A percentile compares a stretch with the other conserved stretches of the same genome.
Conservation (phyloP, 1,284 basidiomycete species). For the Fomitopsis palustris region DNA sequence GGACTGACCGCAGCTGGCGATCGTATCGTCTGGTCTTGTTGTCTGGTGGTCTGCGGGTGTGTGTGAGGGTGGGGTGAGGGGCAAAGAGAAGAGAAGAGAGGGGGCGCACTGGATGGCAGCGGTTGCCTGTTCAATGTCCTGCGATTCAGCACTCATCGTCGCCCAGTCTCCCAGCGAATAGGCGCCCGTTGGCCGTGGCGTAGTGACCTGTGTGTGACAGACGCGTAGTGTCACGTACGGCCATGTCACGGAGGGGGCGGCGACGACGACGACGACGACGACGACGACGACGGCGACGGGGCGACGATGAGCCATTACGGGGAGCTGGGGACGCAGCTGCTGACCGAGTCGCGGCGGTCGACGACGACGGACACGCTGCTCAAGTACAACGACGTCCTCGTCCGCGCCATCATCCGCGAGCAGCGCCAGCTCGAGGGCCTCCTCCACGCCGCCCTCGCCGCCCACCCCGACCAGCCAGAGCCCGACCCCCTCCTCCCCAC, state of each 20-base stretch:
- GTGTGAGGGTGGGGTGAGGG: conserved; percentile 6
- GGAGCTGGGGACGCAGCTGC: conserved; percentile 86
- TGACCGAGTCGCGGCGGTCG: conserved; percentile 83
- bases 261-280: no score
- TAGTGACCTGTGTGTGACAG: not conserved
- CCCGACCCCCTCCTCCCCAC: conserved; percentile 49
- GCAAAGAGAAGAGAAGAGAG: not conserved
- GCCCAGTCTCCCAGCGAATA: not conserved
- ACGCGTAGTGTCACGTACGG: conserved; percentile 2
- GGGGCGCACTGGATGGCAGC: conserved; percentile 40
- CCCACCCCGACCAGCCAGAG: conserved; percentile 31
- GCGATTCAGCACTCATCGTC: conserved; percentile 34
- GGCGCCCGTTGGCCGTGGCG: not conserved
- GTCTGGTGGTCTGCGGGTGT: conserved; percentile 57
- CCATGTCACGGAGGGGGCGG: not conserved
- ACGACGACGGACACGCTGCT: conserved; percentile 80
- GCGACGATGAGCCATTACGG: conserved; percentile 53
- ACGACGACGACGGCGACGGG: no score
- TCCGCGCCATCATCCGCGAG: conserved; percentile 86
- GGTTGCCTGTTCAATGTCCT: conserved; percentile 50
- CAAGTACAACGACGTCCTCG: conserved; percentile 90
- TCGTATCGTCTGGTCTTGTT: conserved; percentile 88
- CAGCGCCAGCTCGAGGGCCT: conserved; percentile 83
- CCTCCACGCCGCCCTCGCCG: conserved; percentile 40
- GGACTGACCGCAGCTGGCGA: conserved; percentile 78